Percentiles rank a stretch among this genome's conserved stretches.
Evolutionary conservation across 2,329 filamentous ascomycete species (phyloP).

Genomic region (Penicillium aurantiogriseum): DNA sequence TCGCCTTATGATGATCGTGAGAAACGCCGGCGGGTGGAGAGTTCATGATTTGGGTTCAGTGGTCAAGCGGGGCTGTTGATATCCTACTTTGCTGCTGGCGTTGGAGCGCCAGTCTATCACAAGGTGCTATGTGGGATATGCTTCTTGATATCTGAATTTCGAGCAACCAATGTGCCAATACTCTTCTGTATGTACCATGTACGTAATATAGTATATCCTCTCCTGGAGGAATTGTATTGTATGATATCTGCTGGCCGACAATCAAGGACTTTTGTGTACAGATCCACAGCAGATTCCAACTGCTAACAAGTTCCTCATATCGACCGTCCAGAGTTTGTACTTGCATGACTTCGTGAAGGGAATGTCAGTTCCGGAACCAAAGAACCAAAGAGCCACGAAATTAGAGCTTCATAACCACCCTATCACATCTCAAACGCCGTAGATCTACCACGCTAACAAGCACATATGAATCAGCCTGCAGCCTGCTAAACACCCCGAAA

Average conservation of each 20-base stretch:
- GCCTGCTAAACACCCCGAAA: neutral
- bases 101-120: conserved; percentile 16
- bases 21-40: conserved; percentile 40
- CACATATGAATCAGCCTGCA: neutral
- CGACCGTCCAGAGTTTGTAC: neutral
- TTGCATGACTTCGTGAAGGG: conserved; percentile 11
- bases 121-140: conserved; percentile 13
- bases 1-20: conserved; percentile 45
- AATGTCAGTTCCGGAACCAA: neutral
- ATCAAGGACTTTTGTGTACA: conserved; percentile 12
- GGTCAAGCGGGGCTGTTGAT: neutral
- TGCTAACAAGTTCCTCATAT: neutral
- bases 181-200: conserved; percentile 1
- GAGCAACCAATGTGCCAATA: conserved; percentile 13
- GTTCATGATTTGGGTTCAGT: conserved; percentile 20
- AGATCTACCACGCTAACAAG: neutral
- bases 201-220: conserved; percentile 15
- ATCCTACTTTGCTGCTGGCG: conserved; percentile 18
- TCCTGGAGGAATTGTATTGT: conserved; percentile 19
- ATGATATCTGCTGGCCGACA: conserved; percentile 7
- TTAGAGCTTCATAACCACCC: neutral
- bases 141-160: conserved; percentile 16
- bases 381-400: neutral
- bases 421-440: neutral
- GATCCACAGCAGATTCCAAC: neutral